Conservation (phyloP, 257 asterid species). For the Verbascum thapsus region DNA sequence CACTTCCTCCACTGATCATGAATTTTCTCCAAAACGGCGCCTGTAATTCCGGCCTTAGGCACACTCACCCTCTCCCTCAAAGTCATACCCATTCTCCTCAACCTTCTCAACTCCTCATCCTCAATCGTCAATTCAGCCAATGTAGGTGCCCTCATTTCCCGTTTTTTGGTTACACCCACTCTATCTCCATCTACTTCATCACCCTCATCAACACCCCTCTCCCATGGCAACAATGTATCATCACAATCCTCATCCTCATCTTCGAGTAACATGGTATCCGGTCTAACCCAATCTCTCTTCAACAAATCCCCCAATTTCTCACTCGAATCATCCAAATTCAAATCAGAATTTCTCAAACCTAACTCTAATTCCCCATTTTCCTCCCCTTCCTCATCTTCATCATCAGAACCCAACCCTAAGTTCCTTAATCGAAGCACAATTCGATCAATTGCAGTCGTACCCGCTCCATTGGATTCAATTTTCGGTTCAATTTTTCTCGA, state of each 20-base stretch:
- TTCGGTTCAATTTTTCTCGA: slow-evolving; percentile 37
- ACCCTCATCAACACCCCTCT: slow-evolving; percentile 50
- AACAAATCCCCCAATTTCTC: slow-evolving; percentile 93
- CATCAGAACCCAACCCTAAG: slow-evolving; percentile 72
- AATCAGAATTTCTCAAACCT: slow-evolving; percentile 22
- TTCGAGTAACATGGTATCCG: slow-evolving; percentile 70
- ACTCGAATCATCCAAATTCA: slow-evolving; percentile 24
- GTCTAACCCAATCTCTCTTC: slow-evolving; percentile 94
- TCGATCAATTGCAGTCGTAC: slow-evolving; percentile 81
- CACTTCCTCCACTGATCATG: slow-evolving; percentile 85
- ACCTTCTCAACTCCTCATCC: slow-evolving; percentile 89
- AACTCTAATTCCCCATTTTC: slow-evolving; percentile 32
- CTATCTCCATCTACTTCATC: slow-evolving; percentile 38
- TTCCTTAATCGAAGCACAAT: slow-evolving; percentile 88
- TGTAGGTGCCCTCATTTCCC: slow-evolving; percentile 67
- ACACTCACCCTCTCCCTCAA: slow-evolving; percentile 86
- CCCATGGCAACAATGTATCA: slow-evolving; percentile 79
- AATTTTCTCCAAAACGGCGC: slow-evolving; percentile 85
- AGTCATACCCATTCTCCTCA: slow-evolving; percentile 85
- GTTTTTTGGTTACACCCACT: slow-evolving; percentile 49
- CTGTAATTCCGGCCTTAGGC: slow-evolving; percentile 93
- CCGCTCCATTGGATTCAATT: slow-evolving; percentile 40
- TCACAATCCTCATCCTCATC: slow-evolving; percentile 55
- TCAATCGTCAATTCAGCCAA: slow-evolving; percentile 87
- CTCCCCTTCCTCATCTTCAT: too few relatives aligned